phyloP scores from a whole-genome alignment of 2,329 filamentous ascomycete genomes.

The Pleoardoris graminearum region DNA sequence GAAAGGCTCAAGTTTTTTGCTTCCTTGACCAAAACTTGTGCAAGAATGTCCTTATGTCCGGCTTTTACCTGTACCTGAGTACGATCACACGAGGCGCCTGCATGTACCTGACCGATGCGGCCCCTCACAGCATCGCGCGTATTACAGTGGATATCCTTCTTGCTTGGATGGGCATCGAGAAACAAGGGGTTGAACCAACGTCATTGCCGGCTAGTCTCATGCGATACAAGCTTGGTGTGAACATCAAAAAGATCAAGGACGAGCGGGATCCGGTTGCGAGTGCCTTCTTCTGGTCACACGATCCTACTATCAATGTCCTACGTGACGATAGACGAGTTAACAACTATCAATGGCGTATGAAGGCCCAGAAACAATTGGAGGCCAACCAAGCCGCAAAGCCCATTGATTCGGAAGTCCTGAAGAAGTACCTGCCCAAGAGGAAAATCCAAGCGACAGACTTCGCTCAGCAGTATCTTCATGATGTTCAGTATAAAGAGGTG shows the following conservation, averaged over 20 bases:
- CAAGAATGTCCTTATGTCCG: conserved; percentile 15
- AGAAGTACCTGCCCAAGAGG: conserved; percentile 43
- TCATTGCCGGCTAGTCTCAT: conserved; percentile 20
- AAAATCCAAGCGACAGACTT: conserved; percentile 29
- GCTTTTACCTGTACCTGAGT: conserved; percentile 50
- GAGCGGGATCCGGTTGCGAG: conserved; percentile 20
- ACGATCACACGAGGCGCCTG: conserved; percentile 49
- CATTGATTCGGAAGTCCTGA: conserved; percentile 21
- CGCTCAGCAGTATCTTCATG: conserved; percentile 45
- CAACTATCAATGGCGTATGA: neutral
- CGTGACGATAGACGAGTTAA: neutral
- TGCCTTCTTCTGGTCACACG: conserved; percentile 24
- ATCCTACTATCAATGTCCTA: neutral
- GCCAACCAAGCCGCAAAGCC: conserved; percentile 19
- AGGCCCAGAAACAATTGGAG: conserved; percentile 10
- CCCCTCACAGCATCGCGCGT: conserved; percentile 44
- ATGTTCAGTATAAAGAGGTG: conserved; percentile 45
- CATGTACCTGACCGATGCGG: conserved; percentile 34
- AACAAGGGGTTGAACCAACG: conserved; percentile 14
- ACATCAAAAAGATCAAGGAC: conserved; percentile 23
- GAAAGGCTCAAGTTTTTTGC: conserved; percentile 52
- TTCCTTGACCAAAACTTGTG: conserved; percentile 38
- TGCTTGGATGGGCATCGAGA: conserved; percentile 50
- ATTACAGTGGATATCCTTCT: conserved; percentile 50
- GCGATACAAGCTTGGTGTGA: conserved; percentile 21